Conservation (phyloP, 2,329 filamentous ascomycete species). For the Hypoxylon sp. region DNA sequence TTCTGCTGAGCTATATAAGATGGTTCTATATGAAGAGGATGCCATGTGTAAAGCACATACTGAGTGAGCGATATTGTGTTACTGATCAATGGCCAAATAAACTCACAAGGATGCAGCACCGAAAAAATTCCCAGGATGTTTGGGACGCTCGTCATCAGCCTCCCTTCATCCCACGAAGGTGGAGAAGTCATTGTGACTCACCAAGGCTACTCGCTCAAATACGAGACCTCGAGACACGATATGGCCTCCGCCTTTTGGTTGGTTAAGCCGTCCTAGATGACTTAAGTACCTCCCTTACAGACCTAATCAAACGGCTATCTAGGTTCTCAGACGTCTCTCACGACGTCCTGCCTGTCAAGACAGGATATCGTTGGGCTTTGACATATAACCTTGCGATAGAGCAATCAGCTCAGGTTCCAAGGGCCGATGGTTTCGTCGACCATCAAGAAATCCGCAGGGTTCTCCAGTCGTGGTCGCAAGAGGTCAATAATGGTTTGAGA, state of each 20-base stretch:
- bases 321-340: slow-evolving; percentile 69
- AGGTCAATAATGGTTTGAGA: slow-evolving; percentile 32
- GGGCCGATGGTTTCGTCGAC: slow-evolving; percentile 34
- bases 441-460: slow-evolving; percentile 39
- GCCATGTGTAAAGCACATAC: slow-evolving; percentile 64
- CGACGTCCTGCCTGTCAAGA: slow-evolving; percentile 63
- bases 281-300: background rate
- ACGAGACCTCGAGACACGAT: slow-evolving; percentile 50
- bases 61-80: slow-evolving; percentile 53
- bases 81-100: background rate
- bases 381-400: slow-evolving; percentile 65
- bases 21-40: slow-evolving; percentile 65
- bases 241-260: slow-evolving; percentile 51
- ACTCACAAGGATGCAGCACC: slow-evolving; percentile 50
- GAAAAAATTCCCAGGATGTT: slow-evolving; percentile 65
- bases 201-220: slow-evolving; percentile 52
- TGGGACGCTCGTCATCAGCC: slow-evolving; percentile 64
- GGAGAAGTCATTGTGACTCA: slow-evolving; percentile 62
- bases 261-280: background rate
- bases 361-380: slow-evolving; percentile 65
- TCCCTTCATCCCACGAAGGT: slow-evolving; percentile 65
- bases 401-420: slow-evolving; percentile 40
- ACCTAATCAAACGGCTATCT: background rate
- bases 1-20: slow-evolving; percentile 60
- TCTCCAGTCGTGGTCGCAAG: slow-evolving; percentile 50